A percentile compares a stretch with the other conserved stretches of the same genome.
These are phyloP conservation scores for Trifolium repens DNA, from an alignment of 306 rosid genomes.

Conservation along the genomic window DNA sequence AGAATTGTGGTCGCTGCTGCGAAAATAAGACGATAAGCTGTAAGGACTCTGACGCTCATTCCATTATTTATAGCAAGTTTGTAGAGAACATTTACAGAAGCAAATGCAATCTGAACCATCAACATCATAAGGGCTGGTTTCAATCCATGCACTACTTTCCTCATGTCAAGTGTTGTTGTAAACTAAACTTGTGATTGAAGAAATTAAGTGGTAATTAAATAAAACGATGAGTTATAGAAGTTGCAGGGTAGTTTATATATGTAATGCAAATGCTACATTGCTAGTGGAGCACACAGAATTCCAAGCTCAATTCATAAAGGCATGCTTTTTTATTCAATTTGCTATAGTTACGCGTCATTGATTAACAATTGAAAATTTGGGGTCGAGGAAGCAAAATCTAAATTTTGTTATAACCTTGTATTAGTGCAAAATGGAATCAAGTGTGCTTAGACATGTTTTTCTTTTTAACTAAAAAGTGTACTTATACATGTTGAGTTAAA, in stretches of 20 bases:
- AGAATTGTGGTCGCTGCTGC: conserved; percentile 50
- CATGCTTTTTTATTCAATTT: not conserved
- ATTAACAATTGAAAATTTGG: not conserved
- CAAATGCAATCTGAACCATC: conserved; percentile 42
- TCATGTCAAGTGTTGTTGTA: not conserved
- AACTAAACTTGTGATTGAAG: not conserved
- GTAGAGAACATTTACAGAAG: conserved; percentile 44
- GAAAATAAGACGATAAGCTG: conserved; percentile 61
- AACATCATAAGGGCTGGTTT: conserved; percentile 55
- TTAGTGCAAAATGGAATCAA: not conserved
- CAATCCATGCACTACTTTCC: conserved; percentile 33
- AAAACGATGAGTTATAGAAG: not conserved
- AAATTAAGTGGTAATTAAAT: not conserved
- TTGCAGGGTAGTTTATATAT: not conserved
- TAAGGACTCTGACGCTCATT: conserved; percentile 42
- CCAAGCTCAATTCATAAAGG: not conserved
- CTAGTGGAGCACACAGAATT: conserved; percentile 14
- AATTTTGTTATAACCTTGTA: not conserved
- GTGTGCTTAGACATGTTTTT: not conserved
- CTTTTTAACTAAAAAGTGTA: too few relatives aligned
- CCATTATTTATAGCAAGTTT: conserved; percentile 50
- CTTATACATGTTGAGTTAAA: too few relatives aligned
- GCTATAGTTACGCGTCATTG: not conserved
- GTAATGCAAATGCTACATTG: not conserved
- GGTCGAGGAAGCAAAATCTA: not conserved